Conservation (phyloP, 2,329 filamentous ascomycete genomes). For the Fusarium acutatum region DNA sequence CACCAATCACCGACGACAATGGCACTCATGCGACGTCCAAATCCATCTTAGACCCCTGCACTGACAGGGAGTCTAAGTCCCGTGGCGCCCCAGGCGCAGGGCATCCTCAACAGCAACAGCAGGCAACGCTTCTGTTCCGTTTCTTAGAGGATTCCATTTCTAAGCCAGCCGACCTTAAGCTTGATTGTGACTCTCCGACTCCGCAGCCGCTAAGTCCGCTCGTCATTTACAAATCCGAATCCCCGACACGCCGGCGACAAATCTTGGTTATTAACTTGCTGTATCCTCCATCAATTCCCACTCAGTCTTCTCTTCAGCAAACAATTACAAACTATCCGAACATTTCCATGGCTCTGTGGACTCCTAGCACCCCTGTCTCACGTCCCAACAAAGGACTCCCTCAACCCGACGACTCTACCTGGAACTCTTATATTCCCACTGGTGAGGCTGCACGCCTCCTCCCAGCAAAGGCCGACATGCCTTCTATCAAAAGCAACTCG, state of each 20-base stretch:
- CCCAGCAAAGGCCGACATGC: slow-evolving; percentile 40
- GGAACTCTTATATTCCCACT: slow-evolving; percentile 47
- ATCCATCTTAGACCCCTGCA: slow-evolving; percentile 24
- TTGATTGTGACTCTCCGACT: slow-evolving; percentile 18
- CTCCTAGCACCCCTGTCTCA: slow-evolving; percentile 29
- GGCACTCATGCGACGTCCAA: slow-evolving; percentile 34
- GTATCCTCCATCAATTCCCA: slow-evolving; percentile 5
- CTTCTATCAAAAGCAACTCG: slow-evolving; percentile 47
- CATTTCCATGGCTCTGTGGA: slow-evolving; percentile 41
- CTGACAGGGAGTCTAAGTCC: slow-evolving; percentile 24
- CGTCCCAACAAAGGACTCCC: slow-evolving; percentile 44
- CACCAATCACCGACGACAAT: slow-evolving; percentile 34
- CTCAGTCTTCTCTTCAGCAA: slow-evolving; percentile 15
- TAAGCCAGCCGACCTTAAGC: slow-evolving; percentile 19
- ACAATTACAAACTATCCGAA: not conserved
- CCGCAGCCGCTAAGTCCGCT: slow-evolving; percentile 32
- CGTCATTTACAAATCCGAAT: slow-evolving; percentile 32
- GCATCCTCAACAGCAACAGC: slow-evolving; percentile 16
- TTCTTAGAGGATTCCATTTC: slow-evolving; percentile 33
- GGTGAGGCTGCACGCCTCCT: slow-evolving; percentile 42
- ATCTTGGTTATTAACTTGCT: slow-evolving; percentile 13
- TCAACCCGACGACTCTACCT: slow-evolving; percentile 50
- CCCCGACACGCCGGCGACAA: slow-evolving; percentile 24
- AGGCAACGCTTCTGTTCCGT: slow-evolving; percentile 20
- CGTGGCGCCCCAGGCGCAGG: slow-evolving; percentile 23